A percentile compares a stretch with the other conserved stretches of the same genome.
phyloP scores from a whole-genome alignment of 2,329 filamentous ascomycete species.

The Phialocephala subalpina region DNA sequence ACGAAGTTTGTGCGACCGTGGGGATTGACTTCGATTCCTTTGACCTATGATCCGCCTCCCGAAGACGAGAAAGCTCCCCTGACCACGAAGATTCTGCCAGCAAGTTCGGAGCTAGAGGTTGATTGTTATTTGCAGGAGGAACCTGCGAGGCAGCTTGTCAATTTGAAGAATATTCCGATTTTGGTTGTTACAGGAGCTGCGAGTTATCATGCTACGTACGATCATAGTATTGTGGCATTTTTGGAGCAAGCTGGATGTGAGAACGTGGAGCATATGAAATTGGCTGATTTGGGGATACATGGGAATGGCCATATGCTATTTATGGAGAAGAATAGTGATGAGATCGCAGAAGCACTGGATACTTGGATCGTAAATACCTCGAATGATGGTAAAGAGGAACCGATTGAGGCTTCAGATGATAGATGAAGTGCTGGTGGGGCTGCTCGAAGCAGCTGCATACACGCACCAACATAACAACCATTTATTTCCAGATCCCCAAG shows the following conservation, averaged over 20 bases:
- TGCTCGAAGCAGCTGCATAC: no score
- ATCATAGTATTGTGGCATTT: constrained; percentile 51
- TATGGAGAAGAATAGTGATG: constrained; percentile 56
- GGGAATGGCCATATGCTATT: constrained; percentile 59
- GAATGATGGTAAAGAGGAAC: not conserved
- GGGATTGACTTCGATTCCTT: constrained; percentile 57
- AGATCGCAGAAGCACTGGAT: constrained; percentile 45
- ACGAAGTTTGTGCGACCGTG: constrained; percentile 47
- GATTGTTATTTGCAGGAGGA: constrained; percentile 47
- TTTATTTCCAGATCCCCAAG: not conserved
- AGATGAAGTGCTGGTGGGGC: no score
- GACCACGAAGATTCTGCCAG: constrained; percentile 40
- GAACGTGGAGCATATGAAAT: constrained; percentile 45
- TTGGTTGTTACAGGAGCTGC: constrained; percentile 52
- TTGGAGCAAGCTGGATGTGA: constrained; percentile 52
- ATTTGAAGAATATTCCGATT: constrained; percentile 47
- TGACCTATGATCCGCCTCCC: constrained; percentile 56
- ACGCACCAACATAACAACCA: no score
- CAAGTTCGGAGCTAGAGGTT: constrained; percentile 34
- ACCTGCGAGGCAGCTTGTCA: constrained; percentile 46
- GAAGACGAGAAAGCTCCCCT: constrained; percentile 47
- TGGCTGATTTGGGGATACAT: constrained; percentile 49
- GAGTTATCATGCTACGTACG: constrained; percentile 55
- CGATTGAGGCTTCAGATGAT: not conserved
- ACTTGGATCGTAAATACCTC: constrained; percentile 38